These are phyloP conservation scores for Omphalotus guepiniiformis DNA, from an alignment of 768 basidiomycete genomes.

Conservation along the genomic window DNA sequence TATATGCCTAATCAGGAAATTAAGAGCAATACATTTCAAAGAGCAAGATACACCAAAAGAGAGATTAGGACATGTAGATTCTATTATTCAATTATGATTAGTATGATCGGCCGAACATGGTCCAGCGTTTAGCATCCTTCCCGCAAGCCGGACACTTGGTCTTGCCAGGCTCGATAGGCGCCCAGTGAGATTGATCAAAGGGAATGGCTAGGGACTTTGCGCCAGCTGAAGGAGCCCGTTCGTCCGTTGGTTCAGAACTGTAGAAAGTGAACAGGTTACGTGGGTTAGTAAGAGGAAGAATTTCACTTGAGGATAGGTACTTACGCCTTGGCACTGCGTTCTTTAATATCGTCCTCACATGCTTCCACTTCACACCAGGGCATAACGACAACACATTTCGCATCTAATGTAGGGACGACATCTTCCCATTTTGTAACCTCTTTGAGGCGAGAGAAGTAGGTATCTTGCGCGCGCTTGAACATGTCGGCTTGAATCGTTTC, in stretches of 20 bases:
- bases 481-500: constrained; percentile 87
- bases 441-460: constrained; percentile 68
- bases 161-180: constrained; percentile 73
- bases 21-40: too few species aligned
- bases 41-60: too few species aligned
- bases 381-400: constrained; percentile 80
- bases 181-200: constrained; percentile 85
- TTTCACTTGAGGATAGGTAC: constrained; percentile 20
- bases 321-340: constrained; percentile 82
- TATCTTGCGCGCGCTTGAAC: constrained; percentile 72
- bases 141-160: constrained; percentile 91
- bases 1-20: too few species aligned
- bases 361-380: constrained; percentile 95
- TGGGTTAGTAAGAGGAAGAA: constrained; percentile 9
- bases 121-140: constrained; percentile 89
- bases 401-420: constrained; percentile 86
- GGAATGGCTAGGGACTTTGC: constrained; percentile 97
- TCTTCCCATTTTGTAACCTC: constrained; percentile 86
- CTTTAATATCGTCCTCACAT: constrained; percentile 99
- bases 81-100: constrained; percentile 30
- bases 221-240: constrained; percentile 94
- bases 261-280: constrained; percentile 12
- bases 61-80: too few species aligned
- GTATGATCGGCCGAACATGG: constrained; percentile 91
- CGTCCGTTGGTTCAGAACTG: constrained; percentile 85